Evolutionary conservation across 768 basidiomycete species (phyloP), one percentile per base, ranked within the genome.

Genomic region (Collybiopsis confluens): DNA sequence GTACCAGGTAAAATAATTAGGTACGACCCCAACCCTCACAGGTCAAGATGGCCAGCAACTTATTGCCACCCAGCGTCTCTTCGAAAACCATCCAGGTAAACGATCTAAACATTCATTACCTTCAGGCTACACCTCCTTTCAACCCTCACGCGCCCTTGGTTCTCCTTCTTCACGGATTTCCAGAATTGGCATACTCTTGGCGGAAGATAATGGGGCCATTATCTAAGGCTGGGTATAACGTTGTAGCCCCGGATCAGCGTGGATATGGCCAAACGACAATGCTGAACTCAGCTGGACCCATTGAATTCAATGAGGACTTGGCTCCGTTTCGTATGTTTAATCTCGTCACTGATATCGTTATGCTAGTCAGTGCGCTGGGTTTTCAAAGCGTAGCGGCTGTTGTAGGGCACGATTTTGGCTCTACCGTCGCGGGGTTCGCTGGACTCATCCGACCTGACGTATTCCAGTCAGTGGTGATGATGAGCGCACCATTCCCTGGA

Each of bases 151-250:
- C 69, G 4, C 80, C 78, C 1, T 71, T 86, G 13, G 59, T 85
- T 43, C 51, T 86, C 27, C 77, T 87, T 21, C 63, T 86, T 1
- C 83, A 86, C 56, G 85, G 84, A 38, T 86, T 86, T 62, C 83
- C 84, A 9, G 84, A 86, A 60, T 71, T 86, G 5, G 77, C 83
- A 2, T 83, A 80, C 61, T 85, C 82, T 7, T 86, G 82, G 82
- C 73, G 85, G 15, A 81, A 82, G 55, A 55, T 85, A 33, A 71
- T 86, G 28, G 59, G 66, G 0, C 81, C 81, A 0, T 71, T 86
- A 23, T 63, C 78, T 0, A 58, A 66, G 4, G 69, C 71, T 2
- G 83, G 84, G 1, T 85, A 78, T 65, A 73, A 78, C 50, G 83
- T 85, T 61, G 77, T 86, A 42, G 84, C 83, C 0, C 82, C 82